phyloP scores from a whole-genome alignment of 768 basidiomycete species.

The Tephrocybe sp. region DNA sequence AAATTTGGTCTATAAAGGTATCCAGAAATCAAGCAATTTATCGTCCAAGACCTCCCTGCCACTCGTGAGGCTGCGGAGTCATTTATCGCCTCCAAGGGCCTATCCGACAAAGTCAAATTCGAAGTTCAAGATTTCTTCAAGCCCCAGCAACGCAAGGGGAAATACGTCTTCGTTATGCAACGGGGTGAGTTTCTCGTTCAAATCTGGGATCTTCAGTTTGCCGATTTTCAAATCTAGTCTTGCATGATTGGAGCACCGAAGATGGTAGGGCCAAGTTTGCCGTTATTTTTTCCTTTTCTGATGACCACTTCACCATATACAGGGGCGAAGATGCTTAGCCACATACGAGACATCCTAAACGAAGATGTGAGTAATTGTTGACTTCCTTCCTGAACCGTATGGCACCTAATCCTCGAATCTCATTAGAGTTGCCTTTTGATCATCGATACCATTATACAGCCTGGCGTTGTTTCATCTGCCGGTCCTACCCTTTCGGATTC shows the following conservation, averaged over 20 bases:
- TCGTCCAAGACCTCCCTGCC: conserved; percentile 36
- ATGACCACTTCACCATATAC: neutral
- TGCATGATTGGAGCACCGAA: conserved; percentile 37
- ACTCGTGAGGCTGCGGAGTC: conserved; percentile 31
- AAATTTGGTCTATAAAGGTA: conserved; percentile 22
- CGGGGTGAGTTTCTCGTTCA: conserved; percentile 23
- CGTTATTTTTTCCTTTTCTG: neutral
- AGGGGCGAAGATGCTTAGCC: conserved; percentile 33
- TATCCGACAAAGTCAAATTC: conserved; percentile 30
- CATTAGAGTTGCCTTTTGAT: conserved; percentile 31
- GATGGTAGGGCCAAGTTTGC: conserved; percentile 18
- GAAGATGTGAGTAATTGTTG: conserved; percentile 23
- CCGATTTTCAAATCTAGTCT: conserved; percentile 19
- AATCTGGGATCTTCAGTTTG: neutral
- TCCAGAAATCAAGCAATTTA: conserved; percentile 33
- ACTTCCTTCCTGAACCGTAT: neutral
- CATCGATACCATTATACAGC: conserved; percentile 33
- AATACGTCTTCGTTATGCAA: conserved; percentile 36
- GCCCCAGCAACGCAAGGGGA: conserved; percentile 37
- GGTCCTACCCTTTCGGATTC: conserved; percentile 27
- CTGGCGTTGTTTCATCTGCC: conserved; percentile 27
- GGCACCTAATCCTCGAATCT: neutral
- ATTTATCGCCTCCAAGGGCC: conserved; percentile 29
- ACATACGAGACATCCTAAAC: conserved; percentile 32
- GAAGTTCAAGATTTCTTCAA: conserved; percentile 38